A percentile compares a stretch with the other conserved stretches of the same genome.
phyloP scores from a whole-genome alignment of 2,329 filamentous ascomycete genomes.

The Pseudocercospora eumusae region DNA sequence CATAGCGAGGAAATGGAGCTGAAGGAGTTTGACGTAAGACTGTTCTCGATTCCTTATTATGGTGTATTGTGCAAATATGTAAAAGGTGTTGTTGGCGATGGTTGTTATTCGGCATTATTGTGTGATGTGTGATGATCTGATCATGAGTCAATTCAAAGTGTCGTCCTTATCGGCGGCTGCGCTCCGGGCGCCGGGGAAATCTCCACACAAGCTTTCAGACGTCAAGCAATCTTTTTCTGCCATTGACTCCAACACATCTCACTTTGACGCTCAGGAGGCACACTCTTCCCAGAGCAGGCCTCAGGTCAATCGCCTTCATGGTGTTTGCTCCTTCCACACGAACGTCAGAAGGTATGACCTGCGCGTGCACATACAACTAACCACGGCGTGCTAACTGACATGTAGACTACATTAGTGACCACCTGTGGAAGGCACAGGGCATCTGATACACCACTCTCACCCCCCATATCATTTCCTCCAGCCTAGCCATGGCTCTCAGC shows the following conservation, averaged over 20 bases:
- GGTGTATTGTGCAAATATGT: too few species aligned
- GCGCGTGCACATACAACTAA: not conserved
- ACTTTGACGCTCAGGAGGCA: too few species aligned
- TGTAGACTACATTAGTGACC: slow-evolving; percentile 67
- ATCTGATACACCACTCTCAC: slow-evolving; percentile 48
- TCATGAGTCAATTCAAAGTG: slow-evolving; percentile 4
- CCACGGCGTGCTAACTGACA: slow-evolving; percentile 5
- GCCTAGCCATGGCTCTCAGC: slow-evolving; percentile 38
- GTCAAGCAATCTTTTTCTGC: not conserved
- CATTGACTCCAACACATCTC: not conserved
- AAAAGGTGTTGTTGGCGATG: too few species aligned
- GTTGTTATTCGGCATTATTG: not conserved
- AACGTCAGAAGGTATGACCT: slow-evolving; percentile 54
- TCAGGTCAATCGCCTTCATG: slow-evolving; percentile 36
- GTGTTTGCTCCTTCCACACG: slow-evolving; percentile 54
- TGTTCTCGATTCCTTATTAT: too few species aligned
- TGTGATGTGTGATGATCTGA: too few species aligned
- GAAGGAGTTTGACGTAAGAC: too few species aligned
- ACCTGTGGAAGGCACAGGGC: slow-evolving; percentile 67
- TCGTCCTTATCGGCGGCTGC: not conserved
- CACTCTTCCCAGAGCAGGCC: not conserved
- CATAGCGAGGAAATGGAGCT: not conserved
- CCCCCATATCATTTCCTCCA: not conserved
- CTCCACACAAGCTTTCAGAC: not conserved
- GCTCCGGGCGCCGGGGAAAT: not conserved